A percentile compares a stretch with the other conserved stretches of the same genome.
phyloP scores from a whole-genome alignment of 176 grass and related monocot genomes.

The Paspalum notatum region DNA sequence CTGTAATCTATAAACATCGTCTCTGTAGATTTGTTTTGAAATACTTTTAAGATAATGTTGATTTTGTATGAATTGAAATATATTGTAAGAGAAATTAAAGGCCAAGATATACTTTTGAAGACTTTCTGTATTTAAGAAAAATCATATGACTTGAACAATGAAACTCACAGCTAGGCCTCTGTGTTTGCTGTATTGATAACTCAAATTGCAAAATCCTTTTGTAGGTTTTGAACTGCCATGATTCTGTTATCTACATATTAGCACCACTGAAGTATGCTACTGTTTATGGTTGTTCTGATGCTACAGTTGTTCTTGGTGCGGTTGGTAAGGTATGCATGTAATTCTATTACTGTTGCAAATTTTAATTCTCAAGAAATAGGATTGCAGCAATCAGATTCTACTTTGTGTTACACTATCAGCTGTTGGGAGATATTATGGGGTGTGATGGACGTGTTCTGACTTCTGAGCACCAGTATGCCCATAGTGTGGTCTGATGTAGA shows the following conservation, averaged over 20 bases:
- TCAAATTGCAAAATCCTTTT: slow-evolving; percentile 27
- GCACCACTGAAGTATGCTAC: slow-evolving; percentile 86
- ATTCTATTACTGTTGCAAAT: slow-evolving; percentile 4
- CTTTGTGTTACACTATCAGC: not conserved
- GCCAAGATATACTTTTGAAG: not conserved
- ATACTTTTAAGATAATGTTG: not conserved
- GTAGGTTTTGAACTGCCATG: slow-evolving; percentile 97
- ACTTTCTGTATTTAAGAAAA: no score
- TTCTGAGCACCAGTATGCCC: not conserved
- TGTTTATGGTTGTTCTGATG: slow-evolving; percentile 77
- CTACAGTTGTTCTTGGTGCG: slow-evolving; percentile 76
- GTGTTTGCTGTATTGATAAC: slow-evolving; percentile 9
- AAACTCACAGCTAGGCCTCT: slow-evolving; percentile 2
- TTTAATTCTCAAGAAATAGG: not conserved
- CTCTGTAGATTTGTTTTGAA: no score
- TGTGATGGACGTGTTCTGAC: not conserved
- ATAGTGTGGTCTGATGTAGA: not conserved
- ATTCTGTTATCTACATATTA: slow-evolving; percentile 95
- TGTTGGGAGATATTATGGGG: not conserved
- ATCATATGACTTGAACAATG: slow-evolving; percentile 5
- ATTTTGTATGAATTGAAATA: not conserved
- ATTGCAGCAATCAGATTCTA: slow-evolving; percentile 14
- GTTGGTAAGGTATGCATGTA: slow-evolving; percentile 75
- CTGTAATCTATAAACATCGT: no score
- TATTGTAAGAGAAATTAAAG: not conserved